phyloP scores from a whole-genome alignment of 2,329 filamentous ascomycete species.

The Boeremia exigua region DNA sequence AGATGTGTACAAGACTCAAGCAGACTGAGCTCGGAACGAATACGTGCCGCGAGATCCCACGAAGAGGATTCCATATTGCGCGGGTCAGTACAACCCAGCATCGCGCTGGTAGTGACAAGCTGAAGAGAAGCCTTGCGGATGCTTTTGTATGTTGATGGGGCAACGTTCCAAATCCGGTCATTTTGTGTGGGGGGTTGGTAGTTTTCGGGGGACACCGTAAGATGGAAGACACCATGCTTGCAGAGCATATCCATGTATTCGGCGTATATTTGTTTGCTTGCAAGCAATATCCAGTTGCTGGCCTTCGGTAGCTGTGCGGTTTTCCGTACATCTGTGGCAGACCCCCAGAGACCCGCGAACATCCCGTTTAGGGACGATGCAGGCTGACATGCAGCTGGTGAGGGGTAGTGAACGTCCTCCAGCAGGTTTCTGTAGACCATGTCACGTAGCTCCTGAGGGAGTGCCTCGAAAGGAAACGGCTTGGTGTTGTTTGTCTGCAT shows the following conservation, averaged over 20 bases:
- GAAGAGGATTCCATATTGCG: conserved; percentile 41
- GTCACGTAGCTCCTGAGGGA: conserved; percentile 42
- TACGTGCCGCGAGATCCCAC: conserved; percentile 40
- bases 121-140: conserved; percentile 38
- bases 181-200: conserved; percentile 21
- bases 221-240: conserved; percentile 39
- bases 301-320: not conserved
- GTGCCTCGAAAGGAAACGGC: conserved; percentile 38
- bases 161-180: conserved; percentile 38
- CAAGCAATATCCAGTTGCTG: conserved; percentile 14
- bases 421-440: conserved; percentile 42
- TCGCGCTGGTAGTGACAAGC: conserved; percentile 42
- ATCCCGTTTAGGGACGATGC: conserved; percentile 28
- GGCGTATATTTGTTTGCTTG: conserved; percentile 34
- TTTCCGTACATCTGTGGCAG: not conserved
- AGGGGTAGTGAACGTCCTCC: conserved; percentile 40
- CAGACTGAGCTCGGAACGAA: conserved; percentile 31
- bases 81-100: conserved; percentile 46
- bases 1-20: conserved; percentile 28
- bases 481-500: conserved; percentile 26
- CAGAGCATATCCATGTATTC: conserved; percentile 46
- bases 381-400: conserved; percentile 20
- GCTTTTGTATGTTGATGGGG: conserved; percentile 24
- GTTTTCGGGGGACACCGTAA: conserved; percentile 42
- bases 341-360: conserved; percentile 4